phyloP scores from a whole-genome alignment of 2,329 filamentous ascomycete genomes.

The Penicillium sp. region DNA sequence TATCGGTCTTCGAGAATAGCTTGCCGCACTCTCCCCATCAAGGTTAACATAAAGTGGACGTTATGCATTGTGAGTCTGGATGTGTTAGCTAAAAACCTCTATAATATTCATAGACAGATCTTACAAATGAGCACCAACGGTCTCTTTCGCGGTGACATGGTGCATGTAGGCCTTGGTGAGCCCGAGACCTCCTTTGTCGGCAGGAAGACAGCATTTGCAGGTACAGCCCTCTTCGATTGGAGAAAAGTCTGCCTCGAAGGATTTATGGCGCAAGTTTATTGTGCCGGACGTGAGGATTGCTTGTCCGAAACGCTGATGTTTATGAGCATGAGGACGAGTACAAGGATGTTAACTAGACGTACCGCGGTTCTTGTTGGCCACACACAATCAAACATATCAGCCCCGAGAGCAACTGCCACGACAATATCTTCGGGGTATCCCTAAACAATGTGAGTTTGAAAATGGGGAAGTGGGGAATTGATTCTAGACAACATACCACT shows the following conservation, averaged over 20 bases:
- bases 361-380: constrained; percentile 94
- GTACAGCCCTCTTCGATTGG: constrained; percentile 81
- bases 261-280: constrained; percentile 78
- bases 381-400: constrained; percentile 99
- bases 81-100: constrained; percentile 10
- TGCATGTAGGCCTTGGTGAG: constrained; percentile 88
- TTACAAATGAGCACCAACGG: constrained; percentile 75
- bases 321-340: constrained; percentile 1
- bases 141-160: constrained; percentile 92
- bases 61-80: constrained; percentile 88
- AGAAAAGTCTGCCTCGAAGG: constrained; percentile 75
- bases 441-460: constrained; percentile 35
- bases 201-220: constrained; percentile 73
- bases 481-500: constrained; percentile 55
- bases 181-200: constrained; percentile 69
- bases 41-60: constrained; percentile 82
- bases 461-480: neutral
- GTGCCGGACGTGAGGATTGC: constrained; percentile 79
- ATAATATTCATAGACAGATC: constrained; percentile 10
- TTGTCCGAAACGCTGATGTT: constrained; percentile 75
- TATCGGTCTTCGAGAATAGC: constrained; percentile 80
- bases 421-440: constrained; percentile 95
- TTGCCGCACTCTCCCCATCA: constrained; percentile 75
- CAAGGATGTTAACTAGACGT: constrained; percentile 25
- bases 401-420: constrained; percentile 88